Conservation (phyloP, 2,329 filamentous ascomycete species). For the Albifimbria verrucaria region DNA sequence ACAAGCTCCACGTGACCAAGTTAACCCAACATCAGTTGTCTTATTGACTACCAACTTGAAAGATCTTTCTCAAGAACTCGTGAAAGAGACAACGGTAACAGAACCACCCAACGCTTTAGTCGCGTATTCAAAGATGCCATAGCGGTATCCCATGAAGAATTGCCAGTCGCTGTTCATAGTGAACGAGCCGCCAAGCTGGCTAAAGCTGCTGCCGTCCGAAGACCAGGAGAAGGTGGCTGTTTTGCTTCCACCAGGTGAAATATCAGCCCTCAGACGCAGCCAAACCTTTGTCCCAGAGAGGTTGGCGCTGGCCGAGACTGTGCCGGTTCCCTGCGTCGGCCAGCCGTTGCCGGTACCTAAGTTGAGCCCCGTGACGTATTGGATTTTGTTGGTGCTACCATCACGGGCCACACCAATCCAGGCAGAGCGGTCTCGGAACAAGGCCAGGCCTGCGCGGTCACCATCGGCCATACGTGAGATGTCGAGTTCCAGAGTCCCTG, state of each 20-base stretch:
- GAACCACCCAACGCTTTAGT: conserved; percentile 27
- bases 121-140: conserved; percentile 46
- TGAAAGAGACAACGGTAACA: conserved; percentile 3
- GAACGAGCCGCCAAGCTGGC: conserved; percentile 29
- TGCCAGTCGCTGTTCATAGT: conserved; percentile 36
- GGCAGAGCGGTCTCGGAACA: conserved; percentile 47
- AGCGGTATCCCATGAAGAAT: conserved; percentile 47
- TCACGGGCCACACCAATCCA: conserved; percentile 45
- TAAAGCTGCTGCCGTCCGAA: conserved; percentile 36
- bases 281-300: conserved; percentile 9
- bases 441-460: conserved; percentile 45
- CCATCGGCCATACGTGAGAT: conserved; percentile 43
- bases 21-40: no score
- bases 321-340: conserved; percentile 7
- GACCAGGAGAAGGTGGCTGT: conserved; percentile 33
- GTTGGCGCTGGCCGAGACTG: not conserved
- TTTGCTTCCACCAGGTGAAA: conserved; percentile 12
- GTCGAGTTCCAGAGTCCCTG: conserved; percentile 45
- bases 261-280: conserved; percentile 17
- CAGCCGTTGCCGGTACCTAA: conserved; percentile 6
- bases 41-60: no score
- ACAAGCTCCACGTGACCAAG: no score
- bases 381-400: conserved; percentile 21
- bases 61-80: no score
- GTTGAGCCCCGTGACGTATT: conserved; percentile 6